These are phyloP conservation scores for Jamesozyma piceae DNA, from an alignment of 805 yeast genomes.

Conservation along the genomic window DNA sequence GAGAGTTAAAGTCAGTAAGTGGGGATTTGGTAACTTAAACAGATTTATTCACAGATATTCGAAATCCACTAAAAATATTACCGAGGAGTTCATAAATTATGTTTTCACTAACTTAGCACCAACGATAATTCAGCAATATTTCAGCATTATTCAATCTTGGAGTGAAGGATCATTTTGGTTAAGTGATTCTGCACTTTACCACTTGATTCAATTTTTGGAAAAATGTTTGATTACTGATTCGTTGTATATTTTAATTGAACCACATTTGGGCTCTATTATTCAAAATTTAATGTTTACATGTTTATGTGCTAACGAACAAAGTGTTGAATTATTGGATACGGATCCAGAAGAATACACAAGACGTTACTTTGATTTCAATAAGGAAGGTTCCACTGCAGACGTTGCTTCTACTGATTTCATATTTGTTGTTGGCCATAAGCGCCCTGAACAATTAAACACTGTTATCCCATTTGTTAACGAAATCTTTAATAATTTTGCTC, in stretches of 20 bases:
- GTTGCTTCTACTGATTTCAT: slow-evolving; percentile 72
- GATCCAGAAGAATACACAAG: slow-evolving; percentile 81
- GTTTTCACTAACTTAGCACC: slow-evolving; percentile 58
- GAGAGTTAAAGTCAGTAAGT: slow-evolving; percentile 70
- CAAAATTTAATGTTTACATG: slow-evolving; percentile 67
- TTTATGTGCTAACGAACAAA: slow-evolving; percentile 56
- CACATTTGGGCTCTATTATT: slow-evolving; percentile 55
- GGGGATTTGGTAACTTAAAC: slow-evolving; percentile 76
- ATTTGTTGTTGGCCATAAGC: slow-evolving; percentile 45
- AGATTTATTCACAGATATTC: slow-evolving; percentile 58
- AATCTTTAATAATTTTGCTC: slow-evolving; percentile 32
- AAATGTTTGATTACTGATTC: slow-evolving; percentile 46
- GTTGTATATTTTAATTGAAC: slow-evolving; percentile 57
- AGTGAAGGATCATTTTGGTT: slow-evolving; percentile 46
- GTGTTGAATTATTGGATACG: slow-evolving; percentile 62
- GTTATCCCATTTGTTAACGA: slow-evolving; percentile 49
- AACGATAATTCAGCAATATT: slow-evolving; percentile 53
- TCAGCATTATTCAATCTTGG: slow-evolving; percentile 37
- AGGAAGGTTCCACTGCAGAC: slow-evolving; percentile 63
- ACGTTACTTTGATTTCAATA: slow-evolving; percentile 53
- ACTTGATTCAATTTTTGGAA: slow-evolving; percentile 56
- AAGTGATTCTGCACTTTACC: slow-evolving; percentile 51
- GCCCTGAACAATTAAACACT: slow-evolving; percentile 48
- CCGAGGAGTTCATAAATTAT: slow-evolving; percentile 44
- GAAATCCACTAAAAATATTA: slow-evolving; percentile 36